These are phyloP conservation scores for Sclerotinia nivalis DNA, from an alignment of 2,329 filamentous ascomycete species.

Conservation along the genomic window DNA sequence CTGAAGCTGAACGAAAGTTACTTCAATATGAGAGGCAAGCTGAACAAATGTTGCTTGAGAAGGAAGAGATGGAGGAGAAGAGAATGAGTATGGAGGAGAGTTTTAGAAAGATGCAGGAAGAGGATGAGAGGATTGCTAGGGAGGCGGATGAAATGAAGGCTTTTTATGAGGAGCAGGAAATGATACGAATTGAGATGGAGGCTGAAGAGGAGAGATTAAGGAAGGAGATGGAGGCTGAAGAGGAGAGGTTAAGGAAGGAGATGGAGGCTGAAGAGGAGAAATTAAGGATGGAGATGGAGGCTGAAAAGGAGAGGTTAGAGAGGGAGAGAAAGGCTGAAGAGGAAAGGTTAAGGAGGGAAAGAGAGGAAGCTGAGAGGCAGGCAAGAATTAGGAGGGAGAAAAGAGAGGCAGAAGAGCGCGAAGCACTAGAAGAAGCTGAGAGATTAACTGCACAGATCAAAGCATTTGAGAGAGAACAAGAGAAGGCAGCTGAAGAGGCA, in stretches of 20 bases:
- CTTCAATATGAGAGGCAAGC: slow-evolving; percentile 26
- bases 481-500: slow-evolving; percentile 22
- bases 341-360: slow-evolving; percentile 8
- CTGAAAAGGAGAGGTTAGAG: slow-evolving; percentile 15
- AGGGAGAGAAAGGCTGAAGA: slow-evolving; percentile 17
- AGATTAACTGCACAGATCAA: slow-evolving; percentile 23
- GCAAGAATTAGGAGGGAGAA: slow-evolving; percentile 20
- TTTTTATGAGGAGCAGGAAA: slow-evolving; percentile 25
- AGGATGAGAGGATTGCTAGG: slow-evolving; percentile 25
- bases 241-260: too few relatives aligned
- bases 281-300: neutral
- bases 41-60: slow-evolving; percentile 25
- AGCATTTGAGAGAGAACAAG: slow-evolving; percentile 24
- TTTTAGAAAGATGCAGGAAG: slow-evolving; percentile 23
- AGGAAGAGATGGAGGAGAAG: slow-evolving; percentile 29
- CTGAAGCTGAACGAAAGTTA: slow-evolving; percentile 22
- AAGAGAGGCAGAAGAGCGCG: slow-evolving; percentile 18
- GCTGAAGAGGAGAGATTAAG: slow-evolving; percentile 17
- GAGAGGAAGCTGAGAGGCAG: slow-evolving; percentile 22
- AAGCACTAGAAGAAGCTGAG: slow-evolving; percentile 24
- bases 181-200: slow-evolving; percentile 7
- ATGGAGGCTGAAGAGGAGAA: slow-evolving; percentile 6
- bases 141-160: slow-evolving; percentile 29
- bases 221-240: slow-evolving; percentile 14
- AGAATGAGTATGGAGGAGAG: slow-evolving; percentile 27